Evolutionary conservation across 2,329 filamentous ascomycete genomes (phyloP), one percentile per base, ranked within the genome.

Genomic region (Hypomyces rosellus): DNA sequence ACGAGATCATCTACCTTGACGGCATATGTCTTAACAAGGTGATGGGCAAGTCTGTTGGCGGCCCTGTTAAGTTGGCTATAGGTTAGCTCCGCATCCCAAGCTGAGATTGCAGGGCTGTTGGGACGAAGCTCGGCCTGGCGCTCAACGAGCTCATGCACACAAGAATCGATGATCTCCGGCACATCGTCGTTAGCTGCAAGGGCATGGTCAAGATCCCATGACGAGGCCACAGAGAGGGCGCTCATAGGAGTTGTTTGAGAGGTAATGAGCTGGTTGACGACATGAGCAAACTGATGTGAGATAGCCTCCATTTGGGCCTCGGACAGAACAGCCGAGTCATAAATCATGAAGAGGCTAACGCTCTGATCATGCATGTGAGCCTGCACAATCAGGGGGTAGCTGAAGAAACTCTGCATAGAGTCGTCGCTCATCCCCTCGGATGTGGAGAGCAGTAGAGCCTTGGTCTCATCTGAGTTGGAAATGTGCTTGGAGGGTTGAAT

Each of bases 111-210:
- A 18, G 44, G 46, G 5, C 39, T 25, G 33, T 49, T n/a, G 3
- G 46, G 50, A 12, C 40, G 41, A 7, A 14, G 20, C 12, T 45
- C 7, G 12, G 34, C 34, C 5, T 7, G 39, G 4, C 38, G 18
- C 5, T 33, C 38, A 18, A 51, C 22, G 5, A 48, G 5, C 13
- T 51, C 50, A 30, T 49, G 50, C 6, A 51, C 30, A 14, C 50
- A 51, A 11, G 14, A 16, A 12, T 45, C 22, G 8, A 49, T 22
- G 9, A 39, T 14, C 11, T 18, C 5, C 3, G 48, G 13, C 3
- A 44, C 34, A 3, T 5, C 25, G 6, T 11, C 13, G 33, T 52
- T 52, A 39, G 45, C 48, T 3, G 33, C 11, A 15, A 45, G 44
- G n/a, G 16, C 45, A 5, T 48, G 45, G 15, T 51, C 45, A 1